Evolutionary conservation across 129 eudicot genomes (phyloP).

Genomic region (Saussurea involucrata): DNA sequence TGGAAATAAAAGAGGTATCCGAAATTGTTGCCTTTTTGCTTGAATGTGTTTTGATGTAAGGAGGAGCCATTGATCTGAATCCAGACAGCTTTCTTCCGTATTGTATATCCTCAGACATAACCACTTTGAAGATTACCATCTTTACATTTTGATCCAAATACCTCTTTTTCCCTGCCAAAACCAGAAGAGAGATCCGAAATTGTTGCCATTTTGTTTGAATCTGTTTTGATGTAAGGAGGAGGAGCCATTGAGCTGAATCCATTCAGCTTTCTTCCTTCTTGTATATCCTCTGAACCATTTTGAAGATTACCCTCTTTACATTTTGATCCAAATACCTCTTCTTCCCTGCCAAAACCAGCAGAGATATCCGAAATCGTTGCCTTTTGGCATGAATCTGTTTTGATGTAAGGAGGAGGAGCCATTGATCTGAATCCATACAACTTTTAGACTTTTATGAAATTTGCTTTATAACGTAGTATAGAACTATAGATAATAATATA

Average conservation of each 20-base stretch:
- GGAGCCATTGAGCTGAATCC: not conserved
- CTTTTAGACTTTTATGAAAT: too few relatives aligned
- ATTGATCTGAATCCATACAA: not conserved
- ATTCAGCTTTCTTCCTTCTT: not conserved
- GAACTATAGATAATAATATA: too few relatives aligned
- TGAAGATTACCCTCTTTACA: not conserved
- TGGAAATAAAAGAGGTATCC: slow-evolving; percentile 6
- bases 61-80: slow-evolving; percentile 53
- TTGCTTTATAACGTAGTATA: too few relatives aligned
- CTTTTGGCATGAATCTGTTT: not conserved
- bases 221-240: not conserved
- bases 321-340: not conserved
- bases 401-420: not conserved
- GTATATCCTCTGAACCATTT: not conserved
- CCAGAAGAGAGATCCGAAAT: not conserved
- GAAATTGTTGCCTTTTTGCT: not conserved
- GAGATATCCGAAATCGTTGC: not conserved
- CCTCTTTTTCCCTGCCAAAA: not conserved
- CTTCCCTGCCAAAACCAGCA: not conserved
- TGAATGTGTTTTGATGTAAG: slow-evolving; percentile 44
- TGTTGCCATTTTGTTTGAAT: not conserved
- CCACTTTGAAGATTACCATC: slow-evolving; percentile 6
- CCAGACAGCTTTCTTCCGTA: slow-evolving; percentile 26
- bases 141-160: not conserved
- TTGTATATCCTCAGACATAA: slow-evolving; percentile 13